Conservation (phyloP, 495 filamentous ascomycete species). For the Cairneyella variabilis region DNA sequence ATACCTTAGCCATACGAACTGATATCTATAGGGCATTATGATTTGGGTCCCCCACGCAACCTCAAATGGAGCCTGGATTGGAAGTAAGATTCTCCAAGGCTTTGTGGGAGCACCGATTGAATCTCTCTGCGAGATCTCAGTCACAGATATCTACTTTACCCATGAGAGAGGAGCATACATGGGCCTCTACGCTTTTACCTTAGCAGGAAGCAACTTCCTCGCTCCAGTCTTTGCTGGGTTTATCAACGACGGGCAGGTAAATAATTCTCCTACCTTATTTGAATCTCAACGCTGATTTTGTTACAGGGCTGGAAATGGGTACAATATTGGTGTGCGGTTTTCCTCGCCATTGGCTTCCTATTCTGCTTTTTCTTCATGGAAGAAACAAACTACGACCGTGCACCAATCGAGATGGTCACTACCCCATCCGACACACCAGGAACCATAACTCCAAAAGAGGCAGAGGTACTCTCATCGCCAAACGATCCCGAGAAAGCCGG, state of each 20-base stretch:
- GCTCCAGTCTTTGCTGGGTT: conserved; percentile 65
- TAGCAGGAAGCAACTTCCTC: conserved; percentile 62
- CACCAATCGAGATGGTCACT: no score
- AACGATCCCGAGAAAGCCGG: no score
- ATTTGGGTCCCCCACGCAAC: conserved; percentile 26
- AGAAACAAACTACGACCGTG: conserved; percentile 60
- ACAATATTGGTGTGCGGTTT: conserved; percentile 62
- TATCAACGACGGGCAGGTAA: conserved; percentile 55
- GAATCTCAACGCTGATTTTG: no score
- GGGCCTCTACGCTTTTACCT: conserved; percentile 58
- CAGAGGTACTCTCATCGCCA: no score
- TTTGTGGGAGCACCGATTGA: conserved; percentile 67
- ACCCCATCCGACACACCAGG: no score
- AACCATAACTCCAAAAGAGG: no score
- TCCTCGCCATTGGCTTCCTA: conserved; percentile 47
- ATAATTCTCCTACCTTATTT: no score
- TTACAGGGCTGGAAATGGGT: conserved; percentile 62
- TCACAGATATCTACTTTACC: conserved; percentile 65
- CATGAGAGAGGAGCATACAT: conserved; percentile 64
- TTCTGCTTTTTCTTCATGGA: conserved; percentile 69
- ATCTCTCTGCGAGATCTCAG: conserved; percentile 55
- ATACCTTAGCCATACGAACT: no score
- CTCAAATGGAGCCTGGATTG: conserved; percentile 52
- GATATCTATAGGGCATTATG: no score
- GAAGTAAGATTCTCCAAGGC: conserved; percentile 55